Evolutionary conservation across 1,284 basidiomycete species (phyloP).

Genomic region (Leccinum fallax): DNA sequence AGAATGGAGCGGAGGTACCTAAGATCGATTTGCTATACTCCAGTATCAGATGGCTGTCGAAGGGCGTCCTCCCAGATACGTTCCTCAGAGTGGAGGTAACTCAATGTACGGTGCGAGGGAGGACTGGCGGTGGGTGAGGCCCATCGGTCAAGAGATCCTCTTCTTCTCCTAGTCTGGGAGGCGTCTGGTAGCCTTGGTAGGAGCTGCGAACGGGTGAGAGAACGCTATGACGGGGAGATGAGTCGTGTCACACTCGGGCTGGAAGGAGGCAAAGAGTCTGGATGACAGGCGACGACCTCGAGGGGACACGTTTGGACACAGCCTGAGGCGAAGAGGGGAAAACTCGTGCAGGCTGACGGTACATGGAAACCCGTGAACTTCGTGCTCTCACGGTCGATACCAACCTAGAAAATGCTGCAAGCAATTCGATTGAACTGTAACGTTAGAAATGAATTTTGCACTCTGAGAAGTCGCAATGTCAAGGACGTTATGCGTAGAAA

Average conservation of each 20-base stretch:
- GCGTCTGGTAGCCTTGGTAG: conserved; percentile 30
- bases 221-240: conserved; percentile 16
- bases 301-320: conserved; percentile 20
- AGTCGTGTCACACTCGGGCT: conserved; percentile 27
- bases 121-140: conserved; percentile 15
- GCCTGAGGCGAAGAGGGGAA: background rate
- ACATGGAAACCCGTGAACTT: background rate
- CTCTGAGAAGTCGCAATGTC: no score
- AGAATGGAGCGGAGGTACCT: conserved; percentile 24
- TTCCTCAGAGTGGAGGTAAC: conserved; percentile 31
- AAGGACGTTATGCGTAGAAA: no score
- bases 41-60: conserved; percentile 30
- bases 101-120: conserved; percentile 18
- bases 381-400: no score
- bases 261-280: conserved; percentile 35
- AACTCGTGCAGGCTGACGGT: background rate
- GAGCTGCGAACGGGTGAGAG: conserved; percentile 36
- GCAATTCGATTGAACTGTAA: background rate
- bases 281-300: conserved; percentile 31
- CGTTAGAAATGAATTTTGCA: background rate
- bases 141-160: background rate
- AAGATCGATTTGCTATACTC: conserved; percentile 36
- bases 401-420: background rate
- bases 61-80: conserved; percentile 34
- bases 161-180: conserved; percentile 35